These are phyloP conservation scores for Diaporthe vaccinii DNA, from an alignment of 2,329 filamentous ascomycete species.

Conservation along the genomic window DNA sequence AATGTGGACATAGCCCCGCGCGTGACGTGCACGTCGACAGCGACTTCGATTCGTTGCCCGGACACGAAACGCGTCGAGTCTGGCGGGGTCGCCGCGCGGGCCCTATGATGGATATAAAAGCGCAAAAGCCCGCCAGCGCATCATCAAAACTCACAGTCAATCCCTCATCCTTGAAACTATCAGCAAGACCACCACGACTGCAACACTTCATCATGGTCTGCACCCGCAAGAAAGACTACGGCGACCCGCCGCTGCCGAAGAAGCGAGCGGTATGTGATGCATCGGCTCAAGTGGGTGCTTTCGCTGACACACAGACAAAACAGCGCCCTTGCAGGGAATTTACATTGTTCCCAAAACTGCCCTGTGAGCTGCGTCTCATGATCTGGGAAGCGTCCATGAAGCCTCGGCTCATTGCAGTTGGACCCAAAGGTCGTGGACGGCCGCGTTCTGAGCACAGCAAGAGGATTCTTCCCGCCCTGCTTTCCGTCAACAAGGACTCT, in stretches of 20 bases:
- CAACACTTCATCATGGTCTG: conserved; percentile 7
- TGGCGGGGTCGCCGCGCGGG: neutral
- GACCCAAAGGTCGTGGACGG: neutral
- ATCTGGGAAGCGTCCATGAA: neutral
- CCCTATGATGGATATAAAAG: neutral
- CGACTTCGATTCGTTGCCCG: neutral
- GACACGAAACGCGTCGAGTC: neutral
- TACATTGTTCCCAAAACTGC: neutral
- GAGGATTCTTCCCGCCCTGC: neutral
- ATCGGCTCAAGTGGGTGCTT: too few relatives aligned
- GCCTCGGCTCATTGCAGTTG: neutral
- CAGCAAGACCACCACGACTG: neutral
- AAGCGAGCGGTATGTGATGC: too few relatives aligned
- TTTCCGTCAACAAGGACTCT: neutral
- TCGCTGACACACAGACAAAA: too few relatives aligned
- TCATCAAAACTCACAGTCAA: neutral
- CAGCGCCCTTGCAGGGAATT: neutral
- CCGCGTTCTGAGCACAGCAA: neutral
- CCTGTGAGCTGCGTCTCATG: neutral
- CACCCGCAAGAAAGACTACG: neutral
- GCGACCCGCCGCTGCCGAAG: neutral
- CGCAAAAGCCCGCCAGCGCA: neutral
- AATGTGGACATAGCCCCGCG: neutral
- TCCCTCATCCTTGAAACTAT: too few relatives aligned
- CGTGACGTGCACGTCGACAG: neutral